Conservation (phyloP, 139 green algal species). For the Limnomonas spitsbergensis region DNA sequence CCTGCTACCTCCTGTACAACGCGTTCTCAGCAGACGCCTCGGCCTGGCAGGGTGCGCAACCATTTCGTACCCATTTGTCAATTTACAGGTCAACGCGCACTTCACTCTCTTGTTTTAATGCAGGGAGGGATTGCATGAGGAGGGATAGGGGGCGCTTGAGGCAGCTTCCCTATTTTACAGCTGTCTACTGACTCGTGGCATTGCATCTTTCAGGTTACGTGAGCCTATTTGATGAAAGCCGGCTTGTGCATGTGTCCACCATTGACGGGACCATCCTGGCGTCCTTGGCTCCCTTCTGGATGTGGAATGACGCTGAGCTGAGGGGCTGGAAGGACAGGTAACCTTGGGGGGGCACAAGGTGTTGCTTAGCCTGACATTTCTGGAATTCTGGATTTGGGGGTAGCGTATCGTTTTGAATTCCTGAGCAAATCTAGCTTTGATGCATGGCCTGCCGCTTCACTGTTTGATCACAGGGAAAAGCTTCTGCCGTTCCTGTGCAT, state of each 20-base stretch:
- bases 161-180: too few relatives aligned
- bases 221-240: constrained; percentile 67
- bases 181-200: not conserved
- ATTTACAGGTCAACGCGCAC: too few relatives aligned
- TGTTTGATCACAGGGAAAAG: constrained; percentile 47
- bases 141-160: too few relatives aligned
- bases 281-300: constrained; percentile 76
- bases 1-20: constrained; percentile 28
- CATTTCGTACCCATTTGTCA: too few relatives aligned
- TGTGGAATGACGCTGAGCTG: constrained; percentile 72
- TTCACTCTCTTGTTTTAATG: too few relatives aligned
- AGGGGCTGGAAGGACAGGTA: constrained; percentile 69
- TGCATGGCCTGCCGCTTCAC: too few relatives aligned
- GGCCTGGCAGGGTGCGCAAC: constrained; percentile 6
- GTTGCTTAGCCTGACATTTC: not conserved
- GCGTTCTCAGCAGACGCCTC: constrained; percentile 6
- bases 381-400: not conserved
- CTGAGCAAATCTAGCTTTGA: not conserved
- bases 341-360: not conserved
- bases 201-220: constrained; percentile 45
- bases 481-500: constrained; percentile 60
- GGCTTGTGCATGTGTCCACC: constrained; percentile 26
- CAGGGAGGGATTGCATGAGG: too few relatives aligned
- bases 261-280: constrained; percentile 76
- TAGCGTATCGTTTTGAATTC: not conserved